Percentiles rank a stretch among this genome's conserved stretches.
Evolutionary conservation across 1,139 yeast species (phyloP).

Genomic region (Sugiyamaella xylanicola): DNA sequence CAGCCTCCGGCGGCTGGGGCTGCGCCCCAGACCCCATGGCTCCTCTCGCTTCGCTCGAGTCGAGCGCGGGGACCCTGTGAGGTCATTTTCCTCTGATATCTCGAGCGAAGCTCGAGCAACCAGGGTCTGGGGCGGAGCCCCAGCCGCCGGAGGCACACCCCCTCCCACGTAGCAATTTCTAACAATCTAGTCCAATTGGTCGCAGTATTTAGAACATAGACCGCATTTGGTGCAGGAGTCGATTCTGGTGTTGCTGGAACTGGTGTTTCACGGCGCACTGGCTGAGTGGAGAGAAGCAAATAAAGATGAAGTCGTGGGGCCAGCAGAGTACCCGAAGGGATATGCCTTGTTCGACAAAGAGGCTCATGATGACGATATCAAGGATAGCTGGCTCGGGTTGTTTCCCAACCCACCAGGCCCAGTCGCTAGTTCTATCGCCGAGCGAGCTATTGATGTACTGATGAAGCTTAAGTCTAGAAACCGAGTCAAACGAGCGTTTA

Average conservation of each 20-base stretch:
- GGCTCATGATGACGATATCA: slow-evolving; percentile 29
- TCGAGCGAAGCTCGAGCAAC: neutral
- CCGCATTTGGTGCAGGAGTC: slow-evolving; percentile 35
- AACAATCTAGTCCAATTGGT: slow-evolving; percentile 17
- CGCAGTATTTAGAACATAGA: slow-evolving; percentile 37
- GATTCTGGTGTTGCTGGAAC: slow-evolving; percentile 37
- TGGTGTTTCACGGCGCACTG: slow-evolving; percentile 40
- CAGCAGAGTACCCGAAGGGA: neutral
- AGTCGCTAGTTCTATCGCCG: slow-evolving; percentile 33
- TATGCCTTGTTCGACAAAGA: slow-evolving; percentile 15
- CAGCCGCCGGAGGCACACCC: neutral
- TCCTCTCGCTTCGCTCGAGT: neutral
- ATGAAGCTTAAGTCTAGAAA: slow-evolving; percentile 22
- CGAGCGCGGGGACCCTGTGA: too few species aligned
- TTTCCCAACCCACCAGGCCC: slow-evolving; percentile 40
- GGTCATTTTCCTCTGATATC: too few species aligned
- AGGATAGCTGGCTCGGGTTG: slow-evolving; percentile 26
- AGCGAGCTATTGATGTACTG: slow-evolving; percentile 32
- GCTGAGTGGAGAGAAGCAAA: slow-evolving; percentile 40
- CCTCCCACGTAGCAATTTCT: neutral
- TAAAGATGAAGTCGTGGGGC: slow-evolving; percentile 26
- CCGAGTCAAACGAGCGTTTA: slow-evolving; percentile 19
- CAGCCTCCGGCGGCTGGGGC: slow-evolving; percentile 1
- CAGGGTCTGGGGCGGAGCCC: neutral
- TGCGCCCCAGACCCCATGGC: neutral